Evolutionary conservation across 2,329 filamentous ascomycete species (phyloP).

Genomic region (Amauroascus niger): DNA sequence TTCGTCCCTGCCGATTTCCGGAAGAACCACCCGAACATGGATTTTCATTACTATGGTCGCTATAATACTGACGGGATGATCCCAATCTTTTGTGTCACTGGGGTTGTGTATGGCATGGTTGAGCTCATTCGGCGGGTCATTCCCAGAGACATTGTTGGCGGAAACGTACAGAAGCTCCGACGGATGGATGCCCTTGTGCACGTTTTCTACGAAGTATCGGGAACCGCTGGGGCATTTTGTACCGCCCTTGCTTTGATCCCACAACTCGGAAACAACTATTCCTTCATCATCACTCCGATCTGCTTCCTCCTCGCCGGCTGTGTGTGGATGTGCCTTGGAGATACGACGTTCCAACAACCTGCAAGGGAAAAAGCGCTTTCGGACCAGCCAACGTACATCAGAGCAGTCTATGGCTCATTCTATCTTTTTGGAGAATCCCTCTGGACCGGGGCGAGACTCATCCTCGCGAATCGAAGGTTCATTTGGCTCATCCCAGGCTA

Average conservation of each 20-base stretch:
- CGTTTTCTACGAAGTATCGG: constrained; percentile 43
- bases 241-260: constrained; percentile 45
- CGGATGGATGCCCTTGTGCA: constrained; percentile 41
- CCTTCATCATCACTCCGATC: constrained; percentile 44
- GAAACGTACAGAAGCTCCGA: constrained; percentile 42
- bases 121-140: constrained; percentile 45
- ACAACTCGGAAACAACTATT: constrained; percentile 43
- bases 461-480: constrained; percentile 41
- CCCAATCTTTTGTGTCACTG: constrained; percentile 39
- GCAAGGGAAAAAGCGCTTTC: constrained; percentile 15
- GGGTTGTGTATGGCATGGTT: constrained; percentile 42
- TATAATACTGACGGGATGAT: constrained; percentile 44
- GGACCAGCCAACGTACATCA: constrained; percentile 30
- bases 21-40: constrained; percentile 26
- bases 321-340: constrained; percentile 41
- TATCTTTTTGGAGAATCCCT: constrained; percentile 41
- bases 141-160: constrained; percentile 44
- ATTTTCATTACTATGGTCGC: constrained; percentile 41
- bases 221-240: constrained; percentile 41
- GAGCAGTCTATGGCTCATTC: constrained; percentile 33
- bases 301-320: constrained; percentile 37
- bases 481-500: constrained; percentile 45
- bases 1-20: constrained; percentile 30
- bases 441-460: constrained; percentile 39
- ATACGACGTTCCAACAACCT: constrained; percentile 25